These are phyloP conservation scores for Cercospora sp. DNA, from an alignment of 2,329 filamentous ascomycete genomes.

Conservation along the genomic window DNA sequence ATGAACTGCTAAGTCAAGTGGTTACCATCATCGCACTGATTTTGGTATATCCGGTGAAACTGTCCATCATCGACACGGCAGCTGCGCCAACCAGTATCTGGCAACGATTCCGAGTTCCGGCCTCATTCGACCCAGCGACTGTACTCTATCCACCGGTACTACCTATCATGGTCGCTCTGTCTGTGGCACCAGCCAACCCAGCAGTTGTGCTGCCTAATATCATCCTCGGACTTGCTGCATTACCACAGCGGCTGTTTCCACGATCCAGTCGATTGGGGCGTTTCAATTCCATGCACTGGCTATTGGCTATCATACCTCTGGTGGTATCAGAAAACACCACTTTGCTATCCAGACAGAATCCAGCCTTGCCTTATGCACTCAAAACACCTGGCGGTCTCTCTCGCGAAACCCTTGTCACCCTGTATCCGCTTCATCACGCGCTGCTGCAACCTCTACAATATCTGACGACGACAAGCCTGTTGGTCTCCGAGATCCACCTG, in stretches of 20 bases:
- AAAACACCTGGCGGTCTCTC: constrained; percentile 36
- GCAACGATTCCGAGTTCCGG: constrained; percentile 62
- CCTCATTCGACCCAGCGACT: constrained; percentile 85
- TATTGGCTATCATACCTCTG: constrained; percentile 70
- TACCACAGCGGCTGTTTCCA: constrained; percentile 73
- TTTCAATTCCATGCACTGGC: constrained; percentile 74
- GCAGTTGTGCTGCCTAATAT: constrained; percentile 73
- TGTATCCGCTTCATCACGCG: constrained; percentile 83
- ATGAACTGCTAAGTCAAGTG: constrained; percentile 42
- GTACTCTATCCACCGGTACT: constrained; percentile 81
- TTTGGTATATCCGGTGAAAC: constrained; percentile 38
- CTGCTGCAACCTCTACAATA: constrained; percentile 72
- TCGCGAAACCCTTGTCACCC: constrained; percentile 60
- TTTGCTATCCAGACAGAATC: constrained; percentile 37
- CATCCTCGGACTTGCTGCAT: constrained; percentile 73
- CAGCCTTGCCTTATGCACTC: constrained; percentile 23
- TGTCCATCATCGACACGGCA: constrained; percentile 38
- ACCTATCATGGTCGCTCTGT: constrained; percentile 73
- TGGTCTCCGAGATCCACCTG: constrained; percentile 83
- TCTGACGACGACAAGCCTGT: constrained; percentile 83
- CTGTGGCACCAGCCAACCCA: constrained; percentile 64
- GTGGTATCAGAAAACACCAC: constrained; percentile 51
- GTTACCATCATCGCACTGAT: constrained; percentile 33
- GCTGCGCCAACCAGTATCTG: constrained; percentile 39
- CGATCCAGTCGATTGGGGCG: constrained; percentile 57